These are phyloP conservation scores for Fusarium nodosum DNA, from an alignment of 2,329 filamentous ascomycete genomes.

Conservation along the genomic window DNA sequence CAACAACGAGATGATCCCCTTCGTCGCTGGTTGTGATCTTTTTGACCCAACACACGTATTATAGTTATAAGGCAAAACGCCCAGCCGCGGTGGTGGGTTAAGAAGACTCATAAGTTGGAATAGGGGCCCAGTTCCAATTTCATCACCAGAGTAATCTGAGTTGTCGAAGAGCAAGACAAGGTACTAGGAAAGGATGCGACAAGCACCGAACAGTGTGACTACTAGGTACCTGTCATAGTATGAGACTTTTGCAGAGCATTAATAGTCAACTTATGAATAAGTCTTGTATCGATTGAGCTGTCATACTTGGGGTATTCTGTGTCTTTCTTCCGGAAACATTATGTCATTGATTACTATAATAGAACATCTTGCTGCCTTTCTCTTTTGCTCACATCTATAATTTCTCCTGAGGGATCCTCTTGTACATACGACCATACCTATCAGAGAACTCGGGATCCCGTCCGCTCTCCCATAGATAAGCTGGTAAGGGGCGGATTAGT, in stretches of 20 bases:
- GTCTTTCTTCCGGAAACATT: neutral
- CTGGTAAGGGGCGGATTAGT: too few species aligned
- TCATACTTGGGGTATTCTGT: neutral
- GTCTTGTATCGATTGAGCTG: neutral
- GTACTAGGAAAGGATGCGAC: neutral
- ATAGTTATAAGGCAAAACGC: neutral
- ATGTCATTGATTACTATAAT: neutral
- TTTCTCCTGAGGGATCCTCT: accelerated
- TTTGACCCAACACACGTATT: neutral
- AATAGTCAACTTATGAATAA: neutral
- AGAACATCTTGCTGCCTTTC: neutral
- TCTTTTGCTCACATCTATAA: accelerated
- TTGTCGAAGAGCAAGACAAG: neutral
- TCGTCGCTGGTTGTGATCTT: neutral
- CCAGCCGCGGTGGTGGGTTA: neutral
- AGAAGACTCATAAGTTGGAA: neutral
- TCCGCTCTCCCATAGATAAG: neutral
- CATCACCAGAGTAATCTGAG: neutral
- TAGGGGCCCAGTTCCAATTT: neutral
- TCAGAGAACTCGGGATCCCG: neutral
- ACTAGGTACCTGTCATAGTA: neutral
- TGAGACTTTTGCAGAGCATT: neutral
- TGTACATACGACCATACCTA: neutral
- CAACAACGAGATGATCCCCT: neutral
- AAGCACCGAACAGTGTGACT: neutral